A percentile compares a stretch with the other conserved stretches of the same genome.
Conservation (phyloP, 148 eudicot genomes). For the Bassia scoparia region DNA sequence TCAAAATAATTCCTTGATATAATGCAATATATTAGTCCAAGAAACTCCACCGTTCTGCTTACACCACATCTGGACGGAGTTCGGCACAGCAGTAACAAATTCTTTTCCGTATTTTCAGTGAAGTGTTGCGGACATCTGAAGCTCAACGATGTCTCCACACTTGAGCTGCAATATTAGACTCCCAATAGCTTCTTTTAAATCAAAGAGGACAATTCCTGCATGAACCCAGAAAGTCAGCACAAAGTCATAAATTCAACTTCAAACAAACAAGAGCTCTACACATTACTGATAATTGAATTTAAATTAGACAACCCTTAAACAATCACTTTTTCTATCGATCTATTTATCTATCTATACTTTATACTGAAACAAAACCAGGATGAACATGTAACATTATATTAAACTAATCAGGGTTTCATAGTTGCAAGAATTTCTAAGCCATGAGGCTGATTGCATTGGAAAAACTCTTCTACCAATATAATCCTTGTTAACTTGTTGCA, state of each 20-base stretch:
- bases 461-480: neutral
- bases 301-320: neutral
- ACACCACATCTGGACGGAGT: slow-evolving; percentile 89
- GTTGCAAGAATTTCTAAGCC: neutral
- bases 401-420: neutral
- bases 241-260: neutral
- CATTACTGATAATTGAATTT: neutral
- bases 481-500: neutral
- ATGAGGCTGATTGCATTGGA: neutral
- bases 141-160: slow-evolving; percentile 89
- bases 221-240: slow-evolving; percentile 7
- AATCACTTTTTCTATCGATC: neutral
- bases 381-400: neutral
- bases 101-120: slow-evolving; percentile 87
- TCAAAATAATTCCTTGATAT: no score
- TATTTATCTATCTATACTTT: no score
- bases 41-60: slow-evolving; percentile 62
- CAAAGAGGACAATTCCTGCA: slow-evolving; percentile 81
- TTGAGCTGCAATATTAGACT: slow-evolving; percentile 90
- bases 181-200: slow-evolving; percentile 87
- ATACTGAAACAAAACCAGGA: no score
- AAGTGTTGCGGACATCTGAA: slow-evolving; percentile 77
- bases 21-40: no score
- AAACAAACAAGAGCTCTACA: neutral
- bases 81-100: slow-evolving; percentile 62